Conservation (phyloP, 2,329 filamentous ascomycete genomes). For the Conoideocrella luteorostrata region DNA sequence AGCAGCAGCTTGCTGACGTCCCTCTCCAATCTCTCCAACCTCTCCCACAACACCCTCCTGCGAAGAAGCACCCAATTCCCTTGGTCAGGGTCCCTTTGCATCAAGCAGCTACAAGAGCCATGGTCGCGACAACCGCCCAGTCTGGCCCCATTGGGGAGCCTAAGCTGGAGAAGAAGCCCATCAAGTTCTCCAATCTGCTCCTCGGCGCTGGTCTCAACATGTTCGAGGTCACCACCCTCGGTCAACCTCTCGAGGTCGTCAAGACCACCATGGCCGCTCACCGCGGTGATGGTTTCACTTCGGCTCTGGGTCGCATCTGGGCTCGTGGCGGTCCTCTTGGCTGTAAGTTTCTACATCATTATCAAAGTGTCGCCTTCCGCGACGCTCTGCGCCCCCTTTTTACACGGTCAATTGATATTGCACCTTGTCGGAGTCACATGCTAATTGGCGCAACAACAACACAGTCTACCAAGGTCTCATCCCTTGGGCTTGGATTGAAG, state of each 20-base stretch:
- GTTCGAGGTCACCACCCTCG: constrained; percentile 71
- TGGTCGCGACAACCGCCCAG: constrained; percentile 54
- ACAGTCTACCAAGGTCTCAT: constrained; percentile 98
- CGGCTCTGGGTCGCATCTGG: constrained; percentile 84
- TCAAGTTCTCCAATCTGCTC: constrained; percentile 99
- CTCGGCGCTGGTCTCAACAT: constrained; percentile 90
- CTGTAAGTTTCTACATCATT: too few species aligned
- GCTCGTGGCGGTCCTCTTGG: constrained; percentile 85
- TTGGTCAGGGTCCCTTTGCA: constrained; percentile 87
- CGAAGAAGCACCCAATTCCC: constrained; percentile 88
- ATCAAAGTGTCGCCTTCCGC: too few species aligned
- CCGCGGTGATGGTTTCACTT: constrained; percentile 77
- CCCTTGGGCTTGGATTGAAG: constrained; percentile 99
- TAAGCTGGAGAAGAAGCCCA: constrained; percentile 94
- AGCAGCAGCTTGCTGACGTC: neutral
- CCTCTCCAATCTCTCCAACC: constrained; percentile 13
- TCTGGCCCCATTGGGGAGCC: constrained; percentile 40
- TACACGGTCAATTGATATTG: too few species aligned
- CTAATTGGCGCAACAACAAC: constrained; percentile 45
- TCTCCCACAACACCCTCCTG: constrained; percentile 30
- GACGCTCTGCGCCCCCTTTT: constrained; percentile 7
- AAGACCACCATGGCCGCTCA: constrained; percentile 99
- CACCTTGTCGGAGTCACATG: too few species aligned
- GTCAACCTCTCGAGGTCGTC: constrained; percentile 89
- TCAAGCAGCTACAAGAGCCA: constrained; percentile 49